Conservation (phyloP, 2,329 filamentous ascomycete genomes). For the Xylariaceae sp. region DNA sequence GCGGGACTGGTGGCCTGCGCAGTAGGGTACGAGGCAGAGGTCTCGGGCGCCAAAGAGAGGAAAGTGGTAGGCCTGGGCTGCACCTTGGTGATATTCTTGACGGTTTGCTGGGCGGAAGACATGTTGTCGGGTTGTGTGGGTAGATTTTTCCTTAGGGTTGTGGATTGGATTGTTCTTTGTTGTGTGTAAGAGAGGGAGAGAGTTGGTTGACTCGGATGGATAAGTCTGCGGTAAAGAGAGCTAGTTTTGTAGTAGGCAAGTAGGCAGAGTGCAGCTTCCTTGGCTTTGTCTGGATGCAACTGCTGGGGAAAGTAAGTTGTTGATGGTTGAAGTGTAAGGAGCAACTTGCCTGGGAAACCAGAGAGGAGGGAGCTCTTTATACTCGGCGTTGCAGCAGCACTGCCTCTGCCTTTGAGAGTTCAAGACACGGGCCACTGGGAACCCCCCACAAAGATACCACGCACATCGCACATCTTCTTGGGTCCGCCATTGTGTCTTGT, state of each 20-base stretch:
- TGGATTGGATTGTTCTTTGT: slow-evolving; percentile 4
- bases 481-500: slow-evolving; percentile 23
- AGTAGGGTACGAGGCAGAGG: slow-evolving; percentile 61
- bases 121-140: slow-evolving; percentile 34
- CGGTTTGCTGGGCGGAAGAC: slow-evolving; percentile 34
- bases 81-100: slow-evolving; percentile 33
- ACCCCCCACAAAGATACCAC: slow-evolving; percentile 30
- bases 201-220: no score
- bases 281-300: slow-evolving; percentile 23
- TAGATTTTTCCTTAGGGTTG: background rate
- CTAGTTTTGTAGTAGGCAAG: slow-evolving; percentile 15
- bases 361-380: slow-evolving; percentile 31
- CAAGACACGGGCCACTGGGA: slow-evolving; percentile 20
- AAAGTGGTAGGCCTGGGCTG: slow-evolving; percentile 50
- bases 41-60: slow-evolving; percentile 65
- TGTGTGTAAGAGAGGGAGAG: slow-evolving; percentile 17
- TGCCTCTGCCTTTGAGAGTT: background rate
- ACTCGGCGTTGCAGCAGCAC: slow-evolving; percentile 15
- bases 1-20: slow-evolving; percentile 44
- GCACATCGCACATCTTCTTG: slow-evolving; percentile 4
- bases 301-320: slow-evolving; percentile 6
- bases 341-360: background rate
- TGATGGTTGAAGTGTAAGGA: slow-evolving; percentile 14
- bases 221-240: background rate
- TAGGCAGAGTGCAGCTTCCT: slow-evolving; percentile 2